phyloP scores from a whole-genome alignment of 116 monocot genomes.

The Cymodocea nodosa region DNA sequence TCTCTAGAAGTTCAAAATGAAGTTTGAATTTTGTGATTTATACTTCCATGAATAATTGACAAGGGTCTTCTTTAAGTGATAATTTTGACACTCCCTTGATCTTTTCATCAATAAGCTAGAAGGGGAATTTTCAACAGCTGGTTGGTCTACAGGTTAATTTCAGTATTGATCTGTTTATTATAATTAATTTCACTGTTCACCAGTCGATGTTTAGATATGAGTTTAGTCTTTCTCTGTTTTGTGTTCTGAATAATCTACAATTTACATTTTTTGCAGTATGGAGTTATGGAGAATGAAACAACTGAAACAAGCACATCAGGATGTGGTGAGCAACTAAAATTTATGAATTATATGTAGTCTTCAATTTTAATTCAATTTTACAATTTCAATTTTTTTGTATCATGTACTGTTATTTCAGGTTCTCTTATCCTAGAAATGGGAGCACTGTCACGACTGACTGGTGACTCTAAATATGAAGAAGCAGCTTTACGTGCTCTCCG shows the following conservation, averaged over 20 bases:
- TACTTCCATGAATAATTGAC: too few relatives aligned
- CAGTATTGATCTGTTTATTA: too few relatives aligned
- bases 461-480: conserved; percentile 64
- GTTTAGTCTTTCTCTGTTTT: neutral
- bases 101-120: too few relatives aligned
- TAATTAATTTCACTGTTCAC: too few relatives aligned
- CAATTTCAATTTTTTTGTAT: neutral
- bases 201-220: too few relatives aligned
- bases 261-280: conserved; percentile 29
- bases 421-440: conserved; percentile 98
- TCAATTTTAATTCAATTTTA: neutral
- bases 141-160: too few relatives aligned
- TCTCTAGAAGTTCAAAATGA: too few relatives aligned
- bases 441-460: conserved; percentile 67
- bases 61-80: too few relatives aligned
- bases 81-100: too few relatives aligned
- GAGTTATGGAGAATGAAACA: conserved; percentile 83
- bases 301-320: conserved; percentile 98
- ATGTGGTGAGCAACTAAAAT: conserved; percentile 43
- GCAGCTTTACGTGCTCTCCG: conserved; percentile 71
- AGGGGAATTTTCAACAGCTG: too few relatives aligned
- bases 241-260: neutral
- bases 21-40: too few relatives aligned
- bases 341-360: conserved; percentile 1
- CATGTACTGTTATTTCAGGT: conserved; percentile 26